These are phyloP conservation scores for Lyophyllum decastes DNA, from an alignment of 768 basidiomycete species.

Conservation along the genomic window DNA sequence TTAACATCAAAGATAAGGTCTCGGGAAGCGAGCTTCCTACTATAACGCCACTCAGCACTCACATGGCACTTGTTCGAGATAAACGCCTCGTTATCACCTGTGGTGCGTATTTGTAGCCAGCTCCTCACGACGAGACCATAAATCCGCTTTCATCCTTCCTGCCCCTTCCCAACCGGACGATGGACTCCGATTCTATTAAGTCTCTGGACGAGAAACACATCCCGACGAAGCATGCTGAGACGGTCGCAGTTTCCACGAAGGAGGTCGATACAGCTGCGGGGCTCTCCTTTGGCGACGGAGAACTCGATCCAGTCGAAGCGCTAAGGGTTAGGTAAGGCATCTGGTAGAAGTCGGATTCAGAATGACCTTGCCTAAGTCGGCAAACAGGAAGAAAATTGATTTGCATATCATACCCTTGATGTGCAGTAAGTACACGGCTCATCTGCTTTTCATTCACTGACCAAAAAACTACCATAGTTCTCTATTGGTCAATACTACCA, in stretches of 20 bases:
- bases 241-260: conserved; percentile 41
- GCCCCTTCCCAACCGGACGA: neutral
- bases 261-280: conserved; percentile 66
- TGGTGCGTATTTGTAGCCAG: neutral
- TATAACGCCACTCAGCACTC: neutral
- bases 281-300: conserved; percentile 47
- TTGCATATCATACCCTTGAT: conserved; percentile 67
- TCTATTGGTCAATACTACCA: conserved; percentile 46
- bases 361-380: neutral
- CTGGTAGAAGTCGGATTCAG: neutral
- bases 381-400: conserved; percentile 59
- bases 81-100: neutral
- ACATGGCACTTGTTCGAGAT: neutral
- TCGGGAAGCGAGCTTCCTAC: neutral
- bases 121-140: neutral
- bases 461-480: conserved; percentile 32
- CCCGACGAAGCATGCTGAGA: conserved; percentile 30
- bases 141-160: neutral
- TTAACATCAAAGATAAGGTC: neutral
- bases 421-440: conserved; percentile 50
- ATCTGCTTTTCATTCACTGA: neutral
- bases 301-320: conserved; percentile 55
- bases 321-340: conserved; percentile 47
- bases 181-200: neutral
- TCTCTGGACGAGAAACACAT: conserved; percentile 19